Evolutionary conservation across 306 rosid species (phyloP), one percentile per base, ranked within the genome.

Genomic region (Comarum palustre): DNA sequence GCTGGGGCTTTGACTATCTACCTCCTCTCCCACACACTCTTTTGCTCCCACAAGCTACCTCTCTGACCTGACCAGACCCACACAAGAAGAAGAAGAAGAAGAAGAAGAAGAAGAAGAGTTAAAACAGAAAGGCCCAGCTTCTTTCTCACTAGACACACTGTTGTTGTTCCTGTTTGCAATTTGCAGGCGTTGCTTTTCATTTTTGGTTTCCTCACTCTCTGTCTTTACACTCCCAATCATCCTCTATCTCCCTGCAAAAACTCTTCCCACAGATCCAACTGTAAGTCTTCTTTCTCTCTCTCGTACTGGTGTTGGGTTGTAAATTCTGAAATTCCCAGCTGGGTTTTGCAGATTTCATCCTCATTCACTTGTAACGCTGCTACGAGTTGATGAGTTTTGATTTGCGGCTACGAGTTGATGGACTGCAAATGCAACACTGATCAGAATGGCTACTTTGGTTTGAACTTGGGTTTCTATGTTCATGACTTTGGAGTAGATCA

Each of bases 401-500:
- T n/a, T n/a, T n/a, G n/a, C n/a, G n/a, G n/a, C n/a, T n/a, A n/a
- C n/a, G n/a, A 79, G 86, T 76, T 84, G 83, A 83, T 86, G 97
- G 92, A 83, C 80, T 83, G 90, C 89, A 86, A 78, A 86, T 76
- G 79, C 74, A 83, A 71, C 57, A 72, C 86, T 75, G 90, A 86
- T 81, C 89, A 77, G 77, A 85, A 82, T 81, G 86, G 89, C 88
- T 75, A 72, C 36, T 69, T 22, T 48, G 47, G 76, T 51, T 57
- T 16, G 75, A 80, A 36, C 69, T 32, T 68, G 66, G 65, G 31
- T 32, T 34, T 62, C 27, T 22, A 14, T 72, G 32, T 77, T 54
- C 66, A 82, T 82, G 73, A 86, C 71, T 46, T 74, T 76, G 76
- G 73, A 39, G 25, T 75, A 34, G 66, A 62, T 63, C 73, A 80